These are phyloP conservation scores for Gracilariopsis chorda DNA, from an alignment of 23 red algal genomes.

Conservation along the genomic window DNA sequence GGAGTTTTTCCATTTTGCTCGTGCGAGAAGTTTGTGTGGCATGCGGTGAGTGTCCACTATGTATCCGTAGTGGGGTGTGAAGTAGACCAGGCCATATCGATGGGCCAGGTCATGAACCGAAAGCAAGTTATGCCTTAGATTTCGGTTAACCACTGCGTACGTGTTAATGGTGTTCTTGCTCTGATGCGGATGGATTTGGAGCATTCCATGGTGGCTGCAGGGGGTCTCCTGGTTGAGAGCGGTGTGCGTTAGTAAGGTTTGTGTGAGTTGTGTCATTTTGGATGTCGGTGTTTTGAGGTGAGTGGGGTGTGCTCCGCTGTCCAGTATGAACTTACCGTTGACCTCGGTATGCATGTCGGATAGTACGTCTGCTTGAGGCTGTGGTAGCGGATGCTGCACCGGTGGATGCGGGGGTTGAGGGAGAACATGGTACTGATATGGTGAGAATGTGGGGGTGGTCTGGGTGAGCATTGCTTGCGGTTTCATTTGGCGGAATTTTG, in stretches of 20 bases:
- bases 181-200: not conserved
- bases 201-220: constrained; percentile 6
- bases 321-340: not conserved
- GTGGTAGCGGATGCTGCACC: too few species aligned
- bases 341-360: not conserved
- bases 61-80: not conserved
- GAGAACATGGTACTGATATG: too few species aligned
- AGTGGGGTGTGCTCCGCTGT: not conserved
- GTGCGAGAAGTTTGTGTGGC: not conserved
- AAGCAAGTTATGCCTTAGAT: not conserved
- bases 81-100: not conserved
- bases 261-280: not conserved
- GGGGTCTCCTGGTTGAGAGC: not conserved
- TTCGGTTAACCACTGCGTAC: not conserved
- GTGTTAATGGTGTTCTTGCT: not conserved
- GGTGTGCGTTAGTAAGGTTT: not conserved
- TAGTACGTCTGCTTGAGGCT: too few species aligned
- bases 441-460: too few species aligned
- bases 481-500: not conserved
- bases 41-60: not conserved
- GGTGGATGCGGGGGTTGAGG: too few species aligned
- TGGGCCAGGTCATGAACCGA: not conserved
- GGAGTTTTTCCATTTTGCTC: not conserved
- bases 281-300: not conserved
- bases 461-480: not conserved